Conservation (phyloP, 257 asterid species). For the Nicotiana benthamiana region DNA sequence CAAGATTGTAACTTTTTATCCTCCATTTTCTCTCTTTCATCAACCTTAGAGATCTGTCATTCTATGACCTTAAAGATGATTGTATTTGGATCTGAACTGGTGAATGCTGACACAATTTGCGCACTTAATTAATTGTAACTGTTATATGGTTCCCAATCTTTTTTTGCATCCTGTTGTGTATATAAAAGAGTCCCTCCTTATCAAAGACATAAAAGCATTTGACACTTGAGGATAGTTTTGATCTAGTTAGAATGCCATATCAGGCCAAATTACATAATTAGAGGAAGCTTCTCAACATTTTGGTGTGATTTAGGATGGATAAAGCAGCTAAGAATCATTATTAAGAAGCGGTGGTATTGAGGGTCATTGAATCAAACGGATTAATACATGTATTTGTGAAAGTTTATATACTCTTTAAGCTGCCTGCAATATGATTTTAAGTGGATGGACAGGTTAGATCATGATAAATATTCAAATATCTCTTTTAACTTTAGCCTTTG, state of each 20-base stretch:
- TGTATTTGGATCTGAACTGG: not conserved
- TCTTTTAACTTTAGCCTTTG: not conserved
- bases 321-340: not conserved
- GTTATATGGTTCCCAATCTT: too few relatives aligned
- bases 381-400: not conserved
- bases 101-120: not conserved
- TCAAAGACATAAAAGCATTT: not conserved
- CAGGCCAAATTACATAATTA: not conserved
- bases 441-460: not conserved
- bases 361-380: not conserved
- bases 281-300: not conserved
- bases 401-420: not conserved
- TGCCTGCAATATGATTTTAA: not conserved
- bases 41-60: not conserved
- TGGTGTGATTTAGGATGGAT: not conserved
- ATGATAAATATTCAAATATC: not conserved
- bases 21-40: not conserved
- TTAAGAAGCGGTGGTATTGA: not conserved
- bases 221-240: not conserved
- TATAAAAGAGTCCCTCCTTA: not conserved
- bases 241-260: not conserved
- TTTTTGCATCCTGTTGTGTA: not conserved
- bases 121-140: not conserved
- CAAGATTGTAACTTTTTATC: not conserved
- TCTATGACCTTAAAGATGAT: not conserved